Base-by-base conservation (phyloP, 768 basidiomycete species). In the Podaxis sp. region DNA sequence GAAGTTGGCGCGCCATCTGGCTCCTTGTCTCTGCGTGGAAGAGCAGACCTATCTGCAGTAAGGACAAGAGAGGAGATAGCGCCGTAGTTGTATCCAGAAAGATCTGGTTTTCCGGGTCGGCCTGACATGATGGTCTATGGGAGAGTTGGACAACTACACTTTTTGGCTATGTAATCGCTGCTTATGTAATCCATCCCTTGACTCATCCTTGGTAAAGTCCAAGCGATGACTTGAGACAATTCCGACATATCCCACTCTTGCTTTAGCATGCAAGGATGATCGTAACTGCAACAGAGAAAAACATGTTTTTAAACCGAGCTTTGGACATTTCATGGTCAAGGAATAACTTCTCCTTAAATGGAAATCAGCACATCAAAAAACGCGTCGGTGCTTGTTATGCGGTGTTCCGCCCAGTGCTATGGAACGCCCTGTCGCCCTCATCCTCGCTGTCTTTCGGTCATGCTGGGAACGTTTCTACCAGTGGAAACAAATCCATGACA, bases 1-100 rank as follows among this genome's bases (percentile, higher is more conserved):
- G 95, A 89, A 16, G 95, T 95, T 9, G 95, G 92, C 5, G 93
- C 93, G 63, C 97, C 96, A 78, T 96, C 95, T 5, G 95, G 95
- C 72, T 99, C 96, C 76, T 91, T 91, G 81, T 95, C 93, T 63
- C 95, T 82, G 50, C 93, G 83, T 18, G 91, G 91, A 55, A 93
- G 76, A 1, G 81, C 83, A 55, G 90, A 89, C 57, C 88, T 80
- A 76, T 93, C 90, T 9, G 96, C 93, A n/a, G 91, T 95, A 69
- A 98, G 81, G 48, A 98, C 96, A 48, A 98, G 83, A 21, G 93
- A 95, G 28, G 93, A 93, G 70, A 98, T 95, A 57, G 92, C 92
- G 50, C 90, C 87, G 82, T 98, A 98, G 79, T 97, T 97, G 85
- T 95, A 98, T 47, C 86, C 87, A 63, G 92, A 93, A 67, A 91